phyloP scores from a whole-genome alignment of 164 flowering plant genomes.

The Akebia trifoliata region DNA sequence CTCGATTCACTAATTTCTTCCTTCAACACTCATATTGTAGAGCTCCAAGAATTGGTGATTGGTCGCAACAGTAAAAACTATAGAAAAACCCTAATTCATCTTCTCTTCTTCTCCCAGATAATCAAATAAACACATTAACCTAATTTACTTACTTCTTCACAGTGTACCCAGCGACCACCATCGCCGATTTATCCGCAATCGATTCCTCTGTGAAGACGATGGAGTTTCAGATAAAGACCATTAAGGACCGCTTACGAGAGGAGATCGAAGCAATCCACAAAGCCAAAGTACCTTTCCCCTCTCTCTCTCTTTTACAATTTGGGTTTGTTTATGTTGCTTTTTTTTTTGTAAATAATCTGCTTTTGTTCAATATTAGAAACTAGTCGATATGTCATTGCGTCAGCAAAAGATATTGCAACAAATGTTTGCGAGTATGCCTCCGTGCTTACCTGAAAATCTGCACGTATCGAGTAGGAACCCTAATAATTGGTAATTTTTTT shows the following conservation, averaged over 20 bases:
- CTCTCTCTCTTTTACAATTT: background rate
- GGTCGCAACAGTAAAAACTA: slow-evolving; percentile 68
- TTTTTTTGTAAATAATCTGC: background rate
- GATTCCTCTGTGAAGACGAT: slow-evolving; percentile 59
- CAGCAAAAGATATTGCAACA: slow-evolving; percentile 80
- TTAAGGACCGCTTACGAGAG: slow-evolving; percentile 68
- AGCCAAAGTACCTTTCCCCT: slow-evolving; percentile 45
- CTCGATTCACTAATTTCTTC: slow-evolving; percentile 62
- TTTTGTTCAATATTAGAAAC: slow-evolving; percentile 37
- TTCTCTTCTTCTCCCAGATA: background rate
- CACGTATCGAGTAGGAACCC: slow-evolving; percentile 20
- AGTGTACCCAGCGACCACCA: slow-evolving; percentile 71
- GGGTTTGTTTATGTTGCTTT: background rate
- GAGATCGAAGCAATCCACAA: slow-evolving; percentile 79
- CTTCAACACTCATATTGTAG: slow-evolving; percentile 67
- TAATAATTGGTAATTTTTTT: slow-evolving; percentile 25
- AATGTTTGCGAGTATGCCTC: slow-evolving; percentile 50
- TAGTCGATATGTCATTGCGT: slow-evolving; percentile 58
- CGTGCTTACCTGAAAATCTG: slow-evolving; percentile 31
- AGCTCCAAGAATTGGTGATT: slow-evolving; percentile 82
- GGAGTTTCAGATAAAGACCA: slow-evolving; percentile 80
- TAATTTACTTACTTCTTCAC: background rate
- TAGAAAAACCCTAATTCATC: background rate
- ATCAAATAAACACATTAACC: background rate
- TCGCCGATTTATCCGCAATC: slow-evolving; percentile 57